Percentiles rank a stretch among this genome's conserved stretches.
Evolutionary conservation across 345 rosid genomes (phyloP).

Genomic region (Salix purpurea): DNA sequence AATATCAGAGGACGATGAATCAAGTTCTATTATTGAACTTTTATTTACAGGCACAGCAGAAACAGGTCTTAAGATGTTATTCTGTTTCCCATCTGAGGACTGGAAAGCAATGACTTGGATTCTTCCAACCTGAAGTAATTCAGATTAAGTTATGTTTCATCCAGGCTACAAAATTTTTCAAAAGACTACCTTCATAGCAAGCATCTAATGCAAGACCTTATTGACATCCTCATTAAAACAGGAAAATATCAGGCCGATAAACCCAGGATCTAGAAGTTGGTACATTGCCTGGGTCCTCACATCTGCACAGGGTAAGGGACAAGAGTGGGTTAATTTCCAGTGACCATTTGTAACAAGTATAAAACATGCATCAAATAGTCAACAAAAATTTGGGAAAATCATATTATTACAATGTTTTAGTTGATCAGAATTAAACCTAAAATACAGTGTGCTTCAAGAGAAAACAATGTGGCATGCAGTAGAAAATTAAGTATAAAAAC

Average conservation of each 20-base stretch:
- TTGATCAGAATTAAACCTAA: no score
- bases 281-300: slow-evolving; percentile 98
- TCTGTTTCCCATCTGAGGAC: slow-evolving; percentile 82
- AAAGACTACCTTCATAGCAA: slow-evolving; percentile 5
- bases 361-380: not conserved
- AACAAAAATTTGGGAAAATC: not conserved
- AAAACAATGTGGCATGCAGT: no score
- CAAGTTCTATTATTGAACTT: slow-evolving; percentile 59
- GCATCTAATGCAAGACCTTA: slow-evolving; percentile 47
- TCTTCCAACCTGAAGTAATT: slow-evolving; percentile 71
- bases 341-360: slow-evolving; percentile 6
- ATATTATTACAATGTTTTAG: not conserved
- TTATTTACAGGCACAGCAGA: slow-evolving; percentile 47
- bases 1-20: slow-evolving; percentile 71
- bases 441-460: no score
- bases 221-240: slow-evolving; percentile 87
- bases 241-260: slow-evolving; percentile 90
- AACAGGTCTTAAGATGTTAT: slow-evolving; percentile 41
- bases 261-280: slow-evolving; percentile 95
- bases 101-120: slow-evolving; percentile 98
- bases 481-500: no score
- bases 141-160: slow-evolving; percentile 11
- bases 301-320: slow-evolving; percentile 49
- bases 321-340: slow-evolving; percentile 8
- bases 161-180: slow-evolving; percentile 3